phyloP scores from a whole-genome alignment of 768 basidiomycete species.

The Neoboletus magnificus region DNA sequence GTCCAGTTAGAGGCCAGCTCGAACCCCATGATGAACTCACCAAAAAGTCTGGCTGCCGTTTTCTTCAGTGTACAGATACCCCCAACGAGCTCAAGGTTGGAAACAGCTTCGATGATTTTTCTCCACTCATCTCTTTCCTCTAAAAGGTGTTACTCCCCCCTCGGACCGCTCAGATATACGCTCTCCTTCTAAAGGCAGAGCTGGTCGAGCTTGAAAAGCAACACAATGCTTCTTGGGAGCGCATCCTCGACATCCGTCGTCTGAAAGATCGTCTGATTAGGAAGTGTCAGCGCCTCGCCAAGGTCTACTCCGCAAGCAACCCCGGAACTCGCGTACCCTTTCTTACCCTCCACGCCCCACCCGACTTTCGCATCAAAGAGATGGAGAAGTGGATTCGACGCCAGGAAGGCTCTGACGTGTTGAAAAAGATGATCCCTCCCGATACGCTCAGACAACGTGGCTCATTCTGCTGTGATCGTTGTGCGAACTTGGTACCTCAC shows the following conservation, averaged over 20 bases:
- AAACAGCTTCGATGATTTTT: background rate
- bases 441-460: slow-evolving; percentile 26
- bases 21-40: slow-evolving; percentile 57
- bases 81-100: slow-evolving; percentile 69
- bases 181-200: slow-evolving; percentile 63
- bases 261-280: slow-evolving; percentile 82
- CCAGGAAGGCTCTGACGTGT: slow-evolving; percentile 34
- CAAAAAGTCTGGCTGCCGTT: slow-evolving; percentile 60
- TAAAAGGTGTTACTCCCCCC: slow-evolving; percentile 66
- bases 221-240: slow-evolving; percentile 57
- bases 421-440: slow-evolving; percentile 19
- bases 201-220: slow-evolving; percentile 57
- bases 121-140: slow-evolving; percentile 4
- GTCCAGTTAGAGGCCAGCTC: slow-evolving; percentile 71
- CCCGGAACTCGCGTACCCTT: slow-evolving; percentile 46
- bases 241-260: slow-evolving; percentile 69
- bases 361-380: slow-evolving; percentile 72
- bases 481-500: slow-evolving; percentile 33
- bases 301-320: slow-evolving; percentile 38
- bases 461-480: slow-evolving; percentile 34
- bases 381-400: slow-evolving; percentile 75
- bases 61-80: slow-evolving; percentile 73
- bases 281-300: slow-evolving; percentile 67
- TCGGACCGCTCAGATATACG: slow-evolving; percentile 61
- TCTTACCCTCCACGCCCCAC: slow-evolving; percentile 63